Percentiles rank a stretch among this genome's conserved stretches.
These are phyloP conservation scores for Phytophthora chlamydospora DNA, from an alignment of 352 stramenopile genomes.

Conservation along the genomic window DNA sequence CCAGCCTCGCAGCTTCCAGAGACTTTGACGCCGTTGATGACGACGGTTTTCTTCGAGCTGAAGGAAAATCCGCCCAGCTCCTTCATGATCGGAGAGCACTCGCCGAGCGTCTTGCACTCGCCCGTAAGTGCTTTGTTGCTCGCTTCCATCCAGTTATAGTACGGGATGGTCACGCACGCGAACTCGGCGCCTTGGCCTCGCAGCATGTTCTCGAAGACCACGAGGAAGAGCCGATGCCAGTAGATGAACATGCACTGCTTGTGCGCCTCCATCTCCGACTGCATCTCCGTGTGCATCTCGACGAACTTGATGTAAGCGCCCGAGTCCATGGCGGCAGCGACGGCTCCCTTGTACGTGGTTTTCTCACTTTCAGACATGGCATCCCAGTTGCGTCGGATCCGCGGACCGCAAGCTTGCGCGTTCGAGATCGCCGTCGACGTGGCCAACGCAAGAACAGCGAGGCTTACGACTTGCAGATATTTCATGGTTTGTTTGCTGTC, in stretches of 20 bases:
- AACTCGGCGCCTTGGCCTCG: conserved; percentile 50
- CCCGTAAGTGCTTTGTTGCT: conserved; percentile 42
- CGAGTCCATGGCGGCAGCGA: conserved; percentile 52
- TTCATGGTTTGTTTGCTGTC: conserved; percentile 29
- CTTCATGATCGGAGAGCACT: conserved; percentile 47
- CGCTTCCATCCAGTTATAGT: conserved; percentile 73
- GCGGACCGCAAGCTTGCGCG: conserved; percentile 30
- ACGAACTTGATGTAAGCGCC: conserved; percentile 60
- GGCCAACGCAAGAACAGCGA: conserved; percentile 6
- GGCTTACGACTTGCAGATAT: conserved; percentile 4
- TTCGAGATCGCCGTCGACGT: conserved; percentile 8
- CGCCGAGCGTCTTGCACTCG: conserved; percentile 47
- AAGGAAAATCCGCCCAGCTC: conserved; percentile 43
- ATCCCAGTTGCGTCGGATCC: conserved; percentile 53
- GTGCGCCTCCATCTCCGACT: conserved; percentile 51
- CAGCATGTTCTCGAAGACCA: conserved; percentile 84
- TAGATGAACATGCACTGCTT: conserved; percentile 79
- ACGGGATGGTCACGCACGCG: conserved; percentile 73
- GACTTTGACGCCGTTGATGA: conserved; percentile 46
- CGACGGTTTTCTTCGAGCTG: conserved; percentile 15
- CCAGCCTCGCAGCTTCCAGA: conserved; percentile 44
- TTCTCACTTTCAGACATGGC: conserved; percentile 39
- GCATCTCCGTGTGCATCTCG: conserved; percentile 59
- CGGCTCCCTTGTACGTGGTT: conserved; percentile 44
- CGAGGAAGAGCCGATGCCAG: conserved; percentile 73